Base-by-base conservation (phyloP, 148 eudicot species). In the Vaccinium macrocarpon region DNA sequence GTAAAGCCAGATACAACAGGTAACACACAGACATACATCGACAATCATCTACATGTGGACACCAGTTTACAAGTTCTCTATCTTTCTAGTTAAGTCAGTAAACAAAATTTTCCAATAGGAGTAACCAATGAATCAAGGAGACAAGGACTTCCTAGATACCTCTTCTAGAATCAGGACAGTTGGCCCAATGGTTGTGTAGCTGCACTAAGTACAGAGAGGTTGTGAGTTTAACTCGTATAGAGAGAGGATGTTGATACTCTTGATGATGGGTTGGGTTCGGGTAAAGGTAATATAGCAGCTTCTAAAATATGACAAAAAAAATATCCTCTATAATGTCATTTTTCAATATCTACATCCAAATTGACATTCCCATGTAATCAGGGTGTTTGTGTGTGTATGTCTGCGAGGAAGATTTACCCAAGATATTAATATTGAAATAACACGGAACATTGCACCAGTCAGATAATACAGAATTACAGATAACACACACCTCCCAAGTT, bases 401-500 rank as follows among this genome's bases (percentile, higher is more conserved):
- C 29, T 21, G 21, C 3, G 78, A 9, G 14, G 72, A 66, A 27
- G 53, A 48, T 48, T 6, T 48, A 75, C 15, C 25, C 5, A 48
- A 72, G 48, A 48, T 21, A 10, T 14, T 75, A 75, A 75, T 9
- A 75, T 21, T 21, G 15, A 75, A 84, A 88, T 84, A 91, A 89
- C 92, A 91, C 85, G 92, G 86, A 86, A 91, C 74, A 90, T 77
- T 86, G 87, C 86, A 88, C 86, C 87, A 78, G 81, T 90, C 88
- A 92, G 89, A 89, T 88, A 83, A 87, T 84, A 93, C 62, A 85
- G 84, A 84, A 83, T 87, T 84, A 93, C 62, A 85, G 84, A 84
- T 83, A 76, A 93, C 89, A 94, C 99, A 88, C 94, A 96, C 99
- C 98, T 90, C 95, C 94, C 94, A 96, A 96, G 92, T 96, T 92